These are phyloP conservation scores for Aspergillus campestris DNA, from an alignment of 495 filamentous ascomycete species.

Conservation along the genomic window DNA sequence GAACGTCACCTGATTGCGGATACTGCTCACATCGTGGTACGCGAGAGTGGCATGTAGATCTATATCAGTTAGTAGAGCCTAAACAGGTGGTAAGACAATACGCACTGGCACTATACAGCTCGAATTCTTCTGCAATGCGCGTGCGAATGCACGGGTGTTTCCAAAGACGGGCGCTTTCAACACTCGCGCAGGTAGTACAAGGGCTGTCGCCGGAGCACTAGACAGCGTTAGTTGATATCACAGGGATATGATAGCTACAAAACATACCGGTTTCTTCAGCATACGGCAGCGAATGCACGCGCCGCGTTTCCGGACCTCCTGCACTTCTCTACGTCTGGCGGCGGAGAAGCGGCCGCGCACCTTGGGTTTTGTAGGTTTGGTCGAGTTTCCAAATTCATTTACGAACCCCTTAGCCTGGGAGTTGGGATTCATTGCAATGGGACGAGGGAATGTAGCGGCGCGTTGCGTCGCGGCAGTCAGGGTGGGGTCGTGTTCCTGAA, in stretches of 20 bases:
- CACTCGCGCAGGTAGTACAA: constrained; percentile 69
- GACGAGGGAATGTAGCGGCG: constrained; percentile 40
- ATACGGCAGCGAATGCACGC: constrained; percentile 84
- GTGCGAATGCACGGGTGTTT: constrained; percentile 70
- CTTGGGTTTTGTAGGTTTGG: constrained; percentile 46
- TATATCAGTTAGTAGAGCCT: constrained; percentile 6
- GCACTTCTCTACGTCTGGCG: constrained; percentile 64
- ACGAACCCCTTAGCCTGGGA: constrained; percentile 48
- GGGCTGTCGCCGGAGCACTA: constrained; percentile 71
- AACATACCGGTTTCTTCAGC: constrained; percentile 64
- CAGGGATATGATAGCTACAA: background rate
- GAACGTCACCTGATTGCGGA: constrained; percentile 49
- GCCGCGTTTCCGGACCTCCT: constrained; percentile 69
- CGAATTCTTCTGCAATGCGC: constrained; percentile 63
- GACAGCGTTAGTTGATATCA: constrained; percentile 5
- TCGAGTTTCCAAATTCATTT: constrained; percentile 46
- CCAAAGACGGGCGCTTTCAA: constrained; percentile 73
- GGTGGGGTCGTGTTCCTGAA: constrained; percentile 38
- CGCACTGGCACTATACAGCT: constrained; percentile 58
- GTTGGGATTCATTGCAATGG: constrained; percentile 49
- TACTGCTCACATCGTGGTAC: constrained; percentile 52
- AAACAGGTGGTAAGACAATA: constrained; percentile 2
- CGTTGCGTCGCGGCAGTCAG: constrained; percentile 39
- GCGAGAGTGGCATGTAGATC: constrained; percentile 60
- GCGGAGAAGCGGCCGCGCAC: constrained; percentile 62